These are phyloP conservation scores for Hypoxylon sp. DNA, from an alignment of 2,329 filamentous ascomycete species.

Conservation along the genomic window DNA sequence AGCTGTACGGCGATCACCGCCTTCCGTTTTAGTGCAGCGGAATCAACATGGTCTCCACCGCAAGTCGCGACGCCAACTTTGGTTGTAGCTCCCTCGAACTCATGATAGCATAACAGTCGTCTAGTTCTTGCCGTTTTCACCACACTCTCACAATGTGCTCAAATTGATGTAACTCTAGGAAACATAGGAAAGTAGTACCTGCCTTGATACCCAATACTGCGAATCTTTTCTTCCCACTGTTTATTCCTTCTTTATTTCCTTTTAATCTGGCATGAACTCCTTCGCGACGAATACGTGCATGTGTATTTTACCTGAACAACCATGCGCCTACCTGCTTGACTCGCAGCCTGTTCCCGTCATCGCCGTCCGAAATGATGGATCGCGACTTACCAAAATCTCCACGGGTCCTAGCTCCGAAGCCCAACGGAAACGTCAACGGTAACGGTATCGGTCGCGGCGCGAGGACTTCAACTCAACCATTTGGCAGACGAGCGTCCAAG, in stretches of 20 bases:
- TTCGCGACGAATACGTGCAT: constrained; percentile 30
- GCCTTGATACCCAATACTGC: constrained; percentile 19
- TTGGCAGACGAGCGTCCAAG: constrained; percentile 34
- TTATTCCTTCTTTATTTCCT: constrained; percentile 16
- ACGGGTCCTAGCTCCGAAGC: constrained; percentile 47
- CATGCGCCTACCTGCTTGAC: constrained; percentile 42
- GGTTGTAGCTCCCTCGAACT: constrained; percentile 17
- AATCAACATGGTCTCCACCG: constrained; percentile 35
- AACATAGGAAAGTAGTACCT: constrained; percentile 19
- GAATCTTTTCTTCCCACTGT: constrained; percentile 10
- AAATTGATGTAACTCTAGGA: constrained; percentile 20
- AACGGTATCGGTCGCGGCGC: constrained; percentile 37
- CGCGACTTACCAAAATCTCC: constrained; percentile 41
- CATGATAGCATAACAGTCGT: constrained; percentile 35
- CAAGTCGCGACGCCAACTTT: constrained; percentile 43
- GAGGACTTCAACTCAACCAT: constrained; percentile 45
- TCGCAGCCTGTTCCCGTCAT: constrained; percentile 26
- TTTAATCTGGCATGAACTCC: constrained; percentile 26
- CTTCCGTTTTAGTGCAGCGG: constrained; percentile 28
- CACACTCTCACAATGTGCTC: constrained; percentile 20
- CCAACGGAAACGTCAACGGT: constrained; percentile 42
- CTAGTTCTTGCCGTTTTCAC: constrained; percentile 37
- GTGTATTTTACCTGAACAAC: constrained; percentile 24
- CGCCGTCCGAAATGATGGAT: constrained; percentile 42
- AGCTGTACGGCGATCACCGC: constrained; percentile 28